Percentiles rank a stretch among this genome's conserved stretches.
Evolutionary conservation across 1,284 basidiomycete species (phyloP).

Genomic region (Phenoliferia sp.): DNA sequence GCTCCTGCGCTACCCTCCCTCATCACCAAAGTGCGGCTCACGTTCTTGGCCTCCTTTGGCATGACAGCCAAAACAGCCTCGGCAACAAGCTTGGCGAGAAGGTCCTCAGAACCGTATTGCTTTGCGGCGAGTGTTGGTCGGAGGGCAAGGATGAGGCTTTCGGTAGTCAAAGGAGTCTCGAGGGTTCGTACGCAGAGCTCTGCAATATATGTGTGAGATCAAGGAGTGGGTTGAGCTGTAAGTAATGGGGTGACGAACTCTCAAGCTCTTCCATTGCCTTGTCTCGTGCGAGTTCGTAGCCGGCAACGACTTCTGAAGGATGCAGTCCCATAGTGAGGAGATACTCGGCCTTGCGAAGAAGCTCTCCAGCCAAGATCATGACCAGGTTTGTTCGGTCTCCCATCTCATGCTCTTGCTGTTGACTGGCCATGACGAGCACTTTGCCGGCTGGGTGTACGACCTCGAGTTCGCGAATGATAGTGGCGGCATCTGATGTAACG

Average conservation of each 20-base stretch:
- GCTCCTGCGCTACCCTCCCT: not conserved
- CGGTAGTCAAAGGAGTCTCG: conserved; percentile 69
- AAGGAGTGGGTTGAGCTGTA: too few relatives aligned
- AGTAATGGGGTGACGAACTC: conserved; percentile 54
- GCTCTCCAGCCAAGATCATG: conserved; percentile 90
- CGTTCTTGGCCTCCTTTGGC: conserved; percentile 58
- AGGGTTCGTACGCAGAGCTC: conserved; percentile 49
- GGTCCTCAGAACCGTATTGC: conserved; percentile 90
- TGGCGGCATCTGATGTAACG: conserved; percentile 97
- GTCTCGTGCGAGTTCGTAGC: conserved; percentile 87
- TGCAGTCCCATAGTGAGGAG: conserved; percentile 94
- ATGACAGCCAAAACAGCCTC: conserved; percentile 88
- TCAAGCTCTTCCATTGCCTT: conserved; percentile 86
- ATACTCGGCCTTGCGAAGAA: conserved; percentile 89
- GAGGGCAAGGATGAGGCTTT: conserved; percentile 74
- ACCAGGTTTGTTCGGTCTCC: conserved; percentile 96
- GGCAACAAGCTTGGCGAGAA: conserved; percentile 76
- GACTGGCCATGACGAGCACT: conserved; percentile 92
- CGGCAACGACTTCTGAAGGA: conserved; percentile 80
- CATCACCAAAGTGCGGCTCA: not conserved
- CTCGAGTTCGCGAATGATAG: conserved; percentile 96
- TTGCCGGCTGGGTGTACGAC: conserved; percentile 98
- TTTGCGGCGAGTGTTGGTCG: conserved; percentile 93
- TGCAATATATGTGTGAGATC: conserved; percentile 9
- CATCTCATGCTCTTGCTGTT: conserved; percentile 95